Conservation (phyloP, 208 protist genomes). For the Trichomonas gallinae region DNA sequence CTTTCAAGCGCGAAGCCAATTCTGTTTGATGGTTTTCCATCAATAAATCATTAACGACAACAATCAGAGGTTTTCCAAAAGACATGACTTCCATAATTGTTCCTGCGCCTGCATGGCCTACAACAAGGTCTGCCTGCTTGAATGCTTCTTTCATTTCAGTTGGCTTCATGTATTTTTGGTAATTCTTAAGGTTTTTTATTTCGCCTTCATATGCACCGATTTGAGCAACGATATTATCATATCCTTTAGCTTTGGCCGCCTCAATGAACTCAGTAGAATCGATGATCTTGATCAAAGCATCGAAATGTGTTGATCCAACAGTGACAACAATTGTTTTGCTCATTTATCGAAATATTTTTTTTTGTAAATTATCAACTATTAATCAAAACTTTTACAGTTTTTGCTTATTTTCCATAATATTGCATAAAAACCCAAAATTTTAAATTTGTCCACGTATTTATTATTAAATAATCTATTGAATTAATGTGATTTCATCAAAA, state of each 20-base stretch:
- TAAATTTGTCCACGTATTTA: too few species aligned
- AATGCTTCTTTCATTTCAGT: conserved; percentile 33
- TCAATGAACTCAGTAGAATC: conserved; percentile 26
- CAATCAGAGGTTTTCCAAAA: conserved; percentile 36
- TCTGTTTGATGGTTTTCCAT: conserved; percentile 49
- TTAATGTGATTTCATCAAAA: too few species aligned
- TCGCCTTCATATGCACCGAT: conserved; percentile 28
- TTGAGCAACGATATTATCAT: conserved; percentile 38
- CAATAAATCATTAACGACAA: conserved; percentile 43
- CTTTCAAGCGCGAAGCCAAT: not conserved
- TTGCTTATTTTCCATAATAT: too few species aligned
- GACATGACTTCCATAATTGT: conserved; percentile 40
- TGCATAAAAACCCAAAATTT: too few species aligned
- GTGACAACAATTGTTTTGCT: conserved; percentile 30
- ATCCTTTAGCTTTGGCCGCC: conserved; percentile 30
- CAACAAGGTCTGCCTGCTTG: conserved; percentile 29
- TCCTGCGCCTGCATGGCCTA: conserved; percentile 40
- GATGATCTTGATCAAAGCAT: conserved; percentile 35
- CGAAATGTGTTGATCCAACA: conserved; percentile 44
- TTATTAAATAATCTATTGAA: too few species aligned
- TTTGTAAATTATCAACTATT: too few species aligned
- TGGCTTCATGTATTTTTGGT: not conserved
- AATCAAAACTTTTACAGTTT: too few species aligned
- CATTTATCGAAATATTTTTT: not conserved
- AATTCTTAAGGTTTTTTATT: conserved; percentile 20